These are phyloP conservation scores for Aspergillus haitiensis DNA, from an alignment of 495 filamentous ascomycete genomes.

Conservation along the genomic window DNA sequence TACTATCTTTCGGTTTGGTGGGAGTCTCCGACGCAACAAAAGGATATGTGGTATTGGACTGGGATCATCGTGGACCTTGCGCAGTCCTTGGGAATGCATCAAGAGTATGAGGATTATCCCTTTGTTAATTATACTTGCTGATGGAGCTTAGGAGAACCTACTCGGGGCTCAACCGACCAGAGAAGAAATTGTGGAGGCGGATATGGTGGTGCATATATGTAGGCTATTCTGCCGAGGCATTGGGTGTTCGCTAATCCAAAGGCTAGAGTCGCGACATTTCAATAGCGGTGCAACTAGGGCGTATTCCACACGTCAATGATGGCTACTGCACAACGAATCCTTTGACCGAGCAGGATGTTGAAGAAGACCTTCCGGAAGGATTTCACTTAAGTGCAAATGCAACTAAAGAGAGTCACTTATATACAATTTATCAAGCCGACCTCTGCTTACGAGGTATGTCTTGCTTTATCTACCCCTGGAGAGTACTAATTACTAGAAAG, in stretches of 20 bases:
- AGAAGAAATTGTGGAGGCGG: slow-evolving; percentile 8
- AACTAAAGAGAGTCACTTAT: slow-evolving; percentile 2
- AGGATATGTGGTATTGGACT: slow-evolving; percentile 31
- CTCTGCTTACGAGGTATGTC: slow-evolving; percentile 10
- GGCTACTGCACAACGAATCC: slow-evolving; percentile 1
- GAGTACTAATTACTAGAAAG: neutral
- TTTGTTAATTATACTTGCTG: neutral
- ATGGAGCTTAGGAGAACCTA: neutral
- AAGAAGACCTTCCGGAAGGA: neutral
- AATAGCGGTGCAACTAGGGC: slow-evolving; percentile 2
- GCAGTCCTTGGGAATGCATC: slow-evolving; percentile 29
- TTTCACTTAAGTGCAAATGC: neutral
- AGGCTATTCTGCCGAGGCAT: neutral
- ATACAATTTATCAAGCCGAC: slow-evolving; percentile 1
- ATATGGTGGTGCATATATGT: slow-evolving; percentile 17
- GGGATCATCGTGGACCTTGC: slow-evolving; percentile 24
- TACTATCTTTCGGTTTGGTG: slow-evolving; percentile 28
- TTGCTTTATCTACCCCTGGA: neutral
- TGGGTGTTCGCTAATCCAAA: neutral
- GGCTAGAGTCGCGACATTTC: slow-evolving; percentile 9
- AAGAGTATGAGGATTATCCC: too few species aligned
- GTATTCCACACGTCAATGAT: slow-evolving; percentile 16
- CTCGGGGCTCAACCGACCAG: neutral
- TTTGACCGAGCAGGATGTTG: slow-evolving; percentile 7
- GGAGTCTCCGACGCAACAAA: slow-evolving; percentile 24